Conservation (phyloP, 2,329 filamentous ascomycete genomes). For the Penicillium sp. region DNA sequence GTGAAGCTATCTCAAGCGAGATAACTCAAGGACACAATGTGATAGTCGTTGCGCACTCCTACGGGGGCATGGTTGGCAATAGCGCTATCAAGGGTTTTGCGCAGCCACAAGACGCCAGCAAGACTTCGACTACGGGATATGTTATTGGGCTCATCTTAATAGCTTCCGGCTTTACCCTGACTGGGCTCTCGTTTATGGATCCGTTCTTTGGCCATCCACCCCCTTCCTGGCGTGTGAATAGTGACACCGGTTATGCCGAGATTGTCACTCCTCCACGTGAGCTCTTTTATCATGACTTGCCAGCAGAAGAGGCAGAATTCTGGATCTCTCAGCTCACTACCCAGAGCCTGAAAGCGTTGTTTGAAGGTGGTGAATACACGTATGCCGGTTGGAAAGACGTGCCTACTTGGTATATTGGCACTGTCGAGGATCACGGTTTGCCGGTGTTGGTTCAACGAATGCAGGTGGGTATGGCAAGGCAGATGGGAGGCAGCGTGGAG, state of each 20-base stretch:
- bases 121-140: slow-evolving; percentile 27
- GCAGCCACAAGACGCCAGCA: slow-evolving; percentile 15
- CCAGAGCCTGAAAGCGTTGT: slow-evolving; percentile 45
- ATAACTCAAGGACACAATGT: slow-evolving; percentile 40
- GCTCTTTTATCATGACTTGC: slow-evolving; percentile 51
- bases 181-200: slow-evolving; percentile 41
- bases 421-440: slow-evolving; percentile 39
- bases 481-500: slow-evolving; percentile 33
- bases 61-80: slow-evolving; percentile 46
- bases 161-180: slow-evolving; percentile 41
- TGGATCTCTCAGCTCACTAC: slow-evolving; percentile 41
- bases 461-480: slow-evolving; percentile 37
- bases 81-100: slow-evolving; percentile 46
- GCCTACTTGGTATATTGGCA: slow-evolving; percentile 46
- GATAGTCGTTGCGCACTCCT: slow-evolving; percentile 48
- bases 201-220: slow-evolving; percentile 41
- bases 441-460: slow-evolving; percentile 40
- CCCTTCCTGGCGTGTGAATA: slow-evolving; percentile 39
- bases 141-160: slow-evolving; percentile 46
- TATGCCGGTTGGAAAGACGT: slow-evolving; percentile 50
- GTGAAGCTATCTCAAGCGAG: slow-evolving; percentile 34
- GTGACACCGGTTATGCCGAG: slow-evolving; percentile 40
- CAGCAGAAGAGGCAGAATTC: slow-evolving; percentile 39
- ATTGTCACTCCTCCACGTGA: slow-evolving; percentile 35
- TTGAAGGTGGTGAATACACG: slow-evolving; percentile 41